Evolutionary conservation across 1,139 yeast species (phyloP).

Genomic region (Lodderomyces beijingensis): DNA sequence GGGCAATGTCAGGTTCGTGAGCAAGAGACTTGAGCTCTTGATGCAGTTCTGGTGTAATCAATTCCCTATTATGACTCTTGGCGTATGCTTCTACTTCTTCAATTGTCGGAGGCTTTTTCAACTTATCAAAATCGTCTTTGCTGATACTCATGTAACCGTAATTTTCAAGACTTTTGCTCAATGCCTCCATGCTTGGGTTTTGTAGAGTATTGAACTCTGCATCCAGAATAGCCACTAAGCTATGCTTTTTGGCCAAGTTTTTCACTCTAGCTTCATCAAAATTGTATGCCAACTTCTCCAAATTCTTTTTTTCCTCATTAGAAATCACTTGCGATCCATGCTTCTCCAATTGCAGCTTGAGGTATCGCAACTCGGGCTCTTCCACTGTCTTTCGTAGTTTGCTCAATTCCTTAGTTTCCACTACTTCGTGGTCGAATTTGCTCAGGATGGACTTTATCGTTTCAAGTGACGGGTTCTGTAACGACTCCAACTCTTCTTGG

Average conservation of each 20-base stretch:
- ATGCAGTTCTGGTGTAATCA: no score
- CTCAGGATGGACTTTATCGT: neutral
- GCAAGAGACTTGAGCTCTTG: no score
- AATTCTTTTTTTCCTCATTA: constrained; percentile 10
- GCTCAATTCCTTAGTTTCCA: constrained; percentile 15
- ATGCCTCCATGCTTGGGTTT: no score
- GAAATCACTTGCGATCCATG: constrained; percentile 20
- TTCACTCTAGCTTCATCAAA: constrained; percentile 25
- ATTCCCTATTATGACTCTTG: no score
- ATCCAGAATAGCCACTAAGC: constrained; percentile 18
- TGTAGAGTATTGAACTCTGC: constrained; percentile 12
- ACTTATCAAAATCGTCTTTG: no score
- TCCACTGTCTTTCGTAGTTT: constrained; percentile 12
- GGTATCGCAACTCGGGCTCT: neutral
- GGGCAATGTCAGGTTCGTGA: constrained; percentile 19
- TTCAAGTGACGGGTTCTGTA: constrained; percentile 4
- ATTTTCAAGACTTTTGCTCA: no score
- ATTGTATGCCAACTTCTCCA: constrained; percentile 15
- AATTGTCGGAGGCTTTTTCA: no score
- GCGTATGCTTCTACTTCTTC: no score
- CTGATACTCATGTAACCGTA: no score
- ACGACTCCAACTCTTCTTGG: neutral
- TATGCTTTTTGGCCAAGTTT: constrained; percentile 17
- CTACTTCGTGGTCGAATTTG: constrained; percentile 9
- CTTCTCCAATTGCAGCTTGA: no score